Conservation (phyloP, 2,329 filamentous ascomycete genomes). For the Paraphaeosphaeria sporulosa region DNA sequence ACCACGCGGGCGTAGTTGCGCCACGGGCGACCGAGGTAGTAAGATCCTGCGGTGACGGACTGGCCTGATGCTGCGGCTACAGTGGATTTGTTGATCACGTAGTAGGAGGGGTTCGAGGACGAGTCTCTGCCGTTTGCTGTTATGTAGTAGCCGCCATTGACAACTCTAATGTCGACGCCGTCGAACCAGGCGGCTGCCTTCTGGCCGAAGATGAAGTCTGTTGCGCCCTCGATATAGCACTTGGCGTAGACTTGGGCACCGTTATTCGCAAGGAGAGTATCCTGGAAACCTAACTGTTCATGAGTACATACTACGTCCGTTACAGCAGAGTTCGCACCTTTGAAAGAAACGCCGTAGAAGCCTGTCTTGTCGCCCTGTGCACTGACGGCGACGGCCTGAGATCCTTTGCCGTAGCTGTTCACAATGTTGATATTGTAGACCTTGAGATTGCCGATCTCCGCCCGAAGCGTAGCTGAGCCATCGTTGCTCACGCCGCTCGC, state of each 20-base stretch:
- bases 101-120: constrained; percentile 53
- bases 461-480: constrained; percentile 59
- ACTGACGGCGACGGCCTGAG: constrained; percentile 62
- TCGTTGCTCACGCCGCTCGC: constrained; percentile 61
- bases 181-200: constrained; percentile 62
- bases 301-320: not conserved
- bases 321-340: constrained; percentile 30
- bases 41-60: constrained; percentile 49
- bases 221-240: constrained; percentile 64
- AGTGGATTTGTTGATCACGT: constrained; percentile 63
- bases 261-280: constrained; percentile 55
- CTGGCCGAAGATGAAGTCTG: constrained; percentile 68
- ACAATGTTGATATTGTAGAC: constrained; percentile 69
- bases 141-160: constrained; percentile 48
- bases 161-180: constrained; percentile 57
- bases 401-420: constrained; percentile 55
- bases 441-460: constrained; percentile 59
- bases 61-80: constrained; percentile 53
- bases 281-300: constrained; percentile 56
- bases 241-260: constrained; percentile 65
- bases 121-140: constrained; percentile 47
- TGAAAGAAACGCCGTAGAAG: constrained; percentile 65
- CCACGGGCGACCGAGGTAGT: constrained; percentile 64
- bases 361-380: constrained; percentile 61
- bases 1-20: constrained; percentile 59